Base-by-base conservation (phyloP, 352 stramenopile species). In the Phytopythium delawarense region DNA sequence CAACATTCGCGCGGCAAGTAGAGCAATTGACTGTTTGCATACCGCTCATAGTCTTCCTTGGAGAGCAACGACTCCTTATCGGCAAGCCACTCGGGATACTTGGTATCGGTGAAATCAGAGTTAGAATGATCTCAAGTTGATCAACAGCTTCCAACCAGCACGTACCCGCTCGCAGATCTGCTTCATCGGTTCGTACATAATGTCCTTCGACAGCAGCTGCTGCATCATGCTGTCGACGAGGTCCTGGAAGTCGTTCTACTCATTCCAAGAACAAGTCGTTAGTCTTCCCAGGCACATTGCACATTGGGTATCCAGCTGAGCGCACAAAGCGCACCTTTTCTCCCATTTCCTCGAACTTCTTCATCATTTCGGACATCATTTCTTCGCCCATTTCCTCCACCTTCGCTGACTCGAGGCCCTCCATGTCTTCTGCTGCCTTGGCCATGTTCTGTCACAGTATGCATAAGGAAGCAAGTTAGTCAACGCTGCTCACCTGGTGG, bases 121-220 rank as follows among this genome's bases (percentile, higher is more conserved):
- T 48, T 28, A 35, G 15, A 23, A 21, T 45, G 11, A 59, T 23
- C 20, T 5, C 25, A 6, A 15, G 21, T 4, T 32, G 45, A 8
- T 7, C 5, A 15, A 51, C 45, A 51, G 21, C 1, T 51, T 16
- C 5, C 46, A 8, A 12, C 4, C 12, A 37, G 21, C 15, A 37
- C 78, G 44, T 70, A 92, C 83, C 66, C 83, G 72, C 28, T 98
- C 96, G 72, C 87, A 97, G 62, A 96, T 94, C 68, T 96, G 84
- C 78, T 97, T 97, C 78, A 99, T 99, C 13, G 97, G 97, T 66
- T 99, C 94, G 79, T 99, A 99, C 97, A 99, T 99, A 54, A 99
- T 78, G 63, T 99, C 97, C 66, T 98, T 98, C 46, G 89, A 95
- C 62, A 99, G 74, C 50, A 99, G 62, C 66, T 99, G 96, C 72